Evolutionary conservation across 176 grass and related monocot species (phyloP).

Genomic region (Musa troglodytarum): DNA sequence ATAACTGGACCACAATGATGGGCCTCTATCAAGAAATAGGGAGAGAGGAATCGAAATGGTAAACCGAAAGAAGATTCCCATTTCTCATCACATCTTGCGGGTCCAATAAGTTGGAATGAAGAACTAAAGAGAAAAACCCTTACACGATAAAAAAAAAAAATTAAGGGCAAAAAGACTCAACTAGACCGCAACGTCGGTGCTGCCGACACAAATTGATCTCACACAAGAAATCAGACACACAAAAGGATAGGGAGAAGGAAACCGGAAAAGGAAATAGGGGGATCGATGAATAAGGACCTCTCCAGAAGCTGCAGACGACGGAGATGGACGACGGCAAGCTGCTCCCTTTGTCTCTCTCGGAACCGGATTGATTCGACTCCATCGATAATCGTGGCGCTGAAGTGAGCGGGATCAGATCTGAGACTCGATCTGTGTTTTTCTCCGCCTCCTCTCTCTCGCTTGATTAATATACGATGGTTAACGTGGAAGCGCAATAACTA

Average conservation of each 20-base stretch:
- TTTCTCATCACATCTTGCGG: not conserved
- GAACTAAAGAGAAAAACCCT: too few relatives aligned
- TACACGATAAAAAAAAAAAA: too few relatives aligned
- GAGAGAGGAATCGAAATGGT: too few relatives aligned
- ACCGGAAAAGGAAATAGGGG: not conserved
- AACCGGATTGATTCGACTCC: constrained; percentile 6
- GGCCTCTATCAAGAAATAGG: too few relatives aligned
- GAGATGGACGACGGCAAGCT: constrained; percentile 57
- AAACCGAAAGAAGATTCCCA: not conserved
- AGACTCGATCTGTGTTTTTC: not conserved
- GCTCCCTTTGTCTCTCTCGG: constrained; percentile 24
- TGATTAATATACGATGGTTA: not conserved
- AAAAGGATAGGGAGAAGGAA: not conserved
- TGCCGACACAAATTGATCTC: too few relatives aligned
- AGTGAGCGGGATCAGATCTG: constrained; percentile 1
- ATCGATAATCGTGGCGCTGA: not conserved
- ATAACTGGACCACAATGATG: too few relatives aligned
- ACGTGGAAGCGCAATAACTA: not conserved
- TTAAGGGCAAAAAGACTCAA: too few relatives aligned
- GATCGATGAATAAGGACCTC: constrained; percentile 40
- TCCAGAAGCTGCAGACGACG: constrained; percentile 86
- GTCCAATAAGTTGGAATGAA: too few relatives aligned
- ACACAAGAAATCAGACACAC: not conserved
- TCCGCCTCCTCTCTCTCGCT: not conserved
- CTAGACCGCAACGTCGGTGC: too few relatives aligned